Percentiles rank a stretch among this genome's conserved stretches.
phyloP scores from a whole-genome alignment of 495 filamentous ascomycete species.

The Lepidopterella palustris region DNA sequence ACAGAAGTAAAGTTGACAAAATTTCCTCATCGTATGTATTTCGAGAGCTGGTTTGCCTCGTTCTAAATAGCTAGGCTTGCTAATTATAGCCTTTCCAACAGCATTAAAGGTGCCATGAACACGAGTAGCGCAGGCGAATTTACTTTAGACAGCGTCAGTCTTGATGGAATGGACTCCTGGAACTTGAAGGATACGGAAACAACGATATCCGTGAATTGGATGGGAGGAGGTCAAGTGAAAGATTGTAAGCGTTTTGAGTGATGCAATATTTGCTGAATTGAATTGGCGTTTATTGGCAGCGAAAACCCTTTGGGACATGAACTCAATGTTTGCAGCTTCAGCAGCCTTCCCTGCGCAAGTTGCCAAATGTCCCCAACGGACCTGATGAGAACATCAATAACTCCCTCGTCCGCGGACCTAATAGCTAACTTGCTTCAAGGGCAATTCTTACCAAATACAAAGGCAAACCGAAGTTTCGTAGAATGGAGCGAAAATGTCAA shows the following conservation, averaged over 20 bases:
- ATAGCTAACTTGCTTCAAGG: not conserved
- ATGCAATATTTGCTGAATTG: too few relatives aligned
- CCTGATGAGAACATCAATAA: not conserved
- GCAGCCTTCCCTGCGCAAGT: conserved; percentile 28
- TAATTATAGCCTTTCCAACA: too few relatives aligned
- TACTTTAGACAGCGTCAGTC: not conserved
- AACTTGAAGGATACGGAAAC: conserved; percentile 16
- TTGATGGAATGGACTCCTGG: not conserved
- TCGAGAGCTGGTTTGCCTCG: not conserved
- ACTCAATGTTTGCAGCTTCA: conserved; percentile 13
- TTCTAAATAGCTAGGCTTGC: too few relatives aligned
- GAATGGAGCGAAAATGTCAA: not conserved
- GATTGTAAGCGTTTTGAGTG: not conserved
- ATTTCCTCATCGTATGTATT: not conserved
- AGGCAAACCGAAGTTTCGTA: not conserved
- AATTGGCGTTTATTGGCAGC: conserved; percentile 5
- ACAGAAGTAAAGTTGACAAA: conserved; percentile 21
- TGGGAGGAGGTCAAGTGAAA: conserved; percentile 29
- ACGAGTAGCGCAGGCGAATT: not conserved
- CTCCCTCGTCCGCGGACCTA: not conserved
- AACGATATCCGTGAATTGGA: conserved; percentile 31
- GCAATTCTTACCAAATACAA: not conserved
- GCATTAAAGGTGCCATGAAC: not conserved
- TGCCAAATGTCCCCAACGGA: conserved; percentile 21
- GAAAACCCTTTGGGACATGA: not conserved